phyloP scores from a whole-genome alignment of 345 rosid genomes.

The Trapa bicornis region DNA sequence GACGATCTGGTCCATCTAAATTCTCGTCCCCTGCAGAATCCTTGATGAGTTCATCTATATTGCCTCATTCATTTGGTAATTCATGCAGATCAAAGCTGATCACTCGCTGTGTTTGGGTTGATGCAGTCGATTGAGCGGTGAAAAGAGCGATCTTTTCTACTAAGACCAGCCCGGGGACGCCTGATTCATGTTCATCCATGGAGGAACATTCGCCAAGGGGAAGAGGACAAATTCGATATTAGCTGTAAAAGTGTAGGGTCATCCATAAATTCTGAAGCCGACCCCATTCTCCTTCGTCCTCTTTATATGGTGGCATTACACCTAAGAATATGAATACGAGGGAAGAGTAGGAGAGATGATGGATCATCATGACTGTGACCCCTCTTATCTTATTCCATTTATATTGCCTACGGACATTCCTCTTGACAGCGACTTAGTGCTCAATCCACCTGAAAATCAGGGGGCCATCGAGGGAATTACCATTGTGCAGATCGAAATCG shows the following conservation, averaged over 20 bases:
- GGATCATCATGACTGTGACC: neutral
- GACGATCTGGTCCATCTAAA: too few species aligned
- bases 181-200: neutral
- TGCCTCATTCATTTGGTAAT: neutral
- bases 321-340: too few species aligned
- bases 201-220: neutral
- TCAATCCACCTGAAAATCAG: neutral
- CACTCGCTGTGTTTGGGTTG: too few species aligned
- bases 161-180: too few species aligned
- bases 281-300: neutral
- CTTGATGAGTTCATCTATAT: neutral
- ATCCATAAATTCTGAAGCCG: neutral
- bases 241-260: conserved; percentile 1
- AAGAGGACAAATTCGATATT: neutral
- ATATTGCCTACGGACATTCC: neutral
- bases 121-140: too few species aligned
- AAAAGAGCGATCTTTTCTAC: too few species aligned
- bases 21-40: neutral
- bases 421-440: neutral
- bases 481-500: too few species aligned
- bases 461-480: neutral
- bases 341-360: too few species aligned
- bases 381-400: neutral
- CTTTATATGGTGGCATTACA: too few species aligned
- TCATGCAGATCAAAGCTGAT: neutral